Percentiles rank a stretch among this genome's conserved stretches.
Conservation (phyloP, 192 early-diverging fungal genomes). For the Coemansia sp. region DNA sequence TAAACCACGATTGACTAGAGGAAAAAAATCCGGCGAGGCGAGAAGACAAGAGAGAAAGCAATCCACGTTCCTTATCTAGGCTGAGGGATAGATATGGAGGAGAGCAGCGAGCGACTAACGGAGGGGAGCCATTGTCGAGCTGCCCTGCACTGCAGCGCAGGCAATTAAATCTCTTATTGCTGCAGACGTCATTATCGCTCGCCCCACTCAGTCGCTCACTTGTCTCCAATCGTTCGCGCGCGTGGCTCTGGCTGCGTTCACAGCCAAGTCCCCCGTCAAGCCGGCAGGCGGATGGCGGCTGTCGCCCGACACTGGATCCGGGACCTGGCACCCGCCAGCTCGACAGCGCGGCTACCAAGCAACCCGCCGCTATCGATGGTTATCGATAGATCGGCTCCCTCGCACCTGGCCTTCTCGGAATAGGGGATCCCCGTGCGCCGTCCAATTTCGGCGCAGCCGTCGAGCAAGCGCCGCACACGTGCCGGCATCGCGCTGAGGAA, state of each 20-base stretch:
- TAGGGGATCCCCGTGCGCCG: neutral
- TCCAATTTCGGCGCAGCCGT: slow-evolving; percentile 2
- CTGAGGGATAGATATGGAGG: neutral
- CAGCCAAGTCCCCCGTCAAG: too few species aligned
- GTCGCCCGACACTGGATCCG: too few species aligned
- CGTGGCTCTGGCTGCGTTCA: too few species aligned
- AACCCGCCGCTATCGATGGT: slow-evolving; percentile 2
- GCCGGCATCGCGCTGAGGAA: neutral
- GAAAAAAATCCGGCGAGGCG: neutral
- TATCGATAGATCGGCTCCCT: neutral
- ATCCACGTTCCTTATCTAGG: neutral
- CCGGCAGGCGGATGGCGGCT: too few species aligned
- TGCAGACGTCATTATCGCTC: slow-evolving; percentile 4
- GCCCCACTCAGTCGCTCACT: too few species aligned
- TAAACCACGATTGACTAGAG: neutral
- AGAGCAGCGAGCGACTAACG: neutral
- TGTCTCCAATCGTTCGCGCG: neutral
- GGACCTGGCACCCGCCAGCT: too few species aligned
- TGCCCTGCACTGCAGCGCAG: neutral
- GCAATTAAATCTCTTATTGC: neutral
- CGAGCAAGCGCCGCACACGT: too few species aligned
- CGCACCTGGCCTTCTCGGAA: neutral
- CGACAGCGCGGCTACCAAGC: too few species aligned
- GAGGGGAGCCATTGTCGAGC: slow-evolving; percentile 2
- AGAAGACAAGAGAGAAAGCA: neutral